Evolutionary conservation across 768 basidiomycete species (phyloP).

Genomic region (Artomyces pyxidatus): DNA sequence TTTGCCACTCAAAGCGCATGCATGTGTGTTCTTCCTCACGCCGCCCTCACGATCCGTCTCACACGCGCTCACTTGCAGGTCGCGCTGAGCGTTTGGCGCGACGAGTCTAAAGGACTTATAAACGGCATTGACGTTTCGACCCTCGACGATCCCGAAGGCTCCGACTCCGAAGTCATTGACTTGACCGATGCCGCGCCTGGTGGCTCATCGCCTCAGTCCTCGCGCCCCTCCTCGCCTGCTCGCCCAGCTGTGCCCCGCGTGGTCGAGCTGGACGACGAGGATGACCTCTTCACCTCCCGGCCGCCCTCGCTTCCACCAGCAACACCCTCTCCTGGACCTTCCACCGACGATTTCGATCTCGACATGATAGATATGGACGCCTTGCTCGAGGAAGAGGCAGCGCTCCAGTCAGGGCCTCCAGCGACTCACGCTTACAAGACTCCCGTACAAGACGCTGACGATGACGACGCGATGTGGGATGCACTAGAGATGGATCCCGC

Average conservation of each 20-base stretch:
- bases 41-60: conserved; percentile 2
- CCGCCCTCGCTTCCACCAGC: conserved; percentile 7
- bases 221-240: conserved; percentile 4
- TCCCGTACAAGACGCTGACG: conserved; percentile 17
- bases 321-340: neutral
- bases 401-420: conserved; percentile 1
- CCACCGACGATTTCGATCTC: conserved; percentile 5
- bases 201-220: conserved; percentile 16
- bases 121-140: conserved; percentile 25
- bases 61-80: conserved; percentile 34
- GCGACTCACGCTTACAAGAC: conserved; percentile 3
- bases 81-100: conserved; percentile 67
- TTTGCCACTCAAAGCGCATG: conserved; percentile 83
- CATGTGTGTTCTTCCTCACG: conserved; percentile 46
- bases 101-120: conserved; percentile 46
- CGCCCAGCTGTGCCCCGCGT: conserved; percentile 2
- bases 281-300: neutral
- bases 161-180: conserved; percentile 41
- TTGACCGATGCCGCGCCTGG: conserved; percentile 35
- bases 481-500: conserved; percentile 16
- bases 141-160: conserved; percentile 34
- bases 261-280: conserved; percentile 8
- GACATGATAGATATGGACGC: conserved; percentile 8
- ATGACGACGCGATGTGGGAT: conserved; percentile 33
- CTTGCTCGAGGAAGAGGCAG: conserved; percentile 13